These are phyloP conservation scores for Pythium graminicola DNA, from an alignment of 352 stramenopile genomes.

Conservation along the genomic window DNA sequence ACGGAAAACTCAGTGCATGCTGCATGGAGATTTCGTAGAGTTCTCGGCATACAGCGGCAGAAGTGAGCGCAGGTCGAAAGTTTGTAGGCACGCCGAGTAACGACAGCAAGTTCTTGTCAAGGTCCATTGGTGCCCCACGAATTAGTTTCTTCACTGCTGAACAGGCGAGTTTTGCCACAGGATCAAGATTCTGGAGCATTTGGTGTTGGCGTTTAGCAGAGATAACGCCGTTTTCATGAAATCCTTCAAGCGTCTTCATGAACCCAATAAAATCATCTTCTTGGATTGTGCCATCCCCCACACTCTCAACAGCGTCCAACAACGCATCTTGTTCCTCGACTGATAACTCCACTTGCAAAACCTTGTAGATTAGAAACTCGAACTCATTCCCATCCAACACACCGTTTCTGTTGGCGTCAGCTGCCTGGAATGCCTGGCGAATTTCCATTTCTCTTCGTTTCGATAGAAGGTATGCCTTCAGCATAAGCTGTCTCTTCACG, in stretches of 20 bases:
- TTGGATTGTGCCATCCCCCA: slow-evolving; percentile 54
- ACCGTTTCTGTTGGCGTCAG: slow-evolving; percentile 62
- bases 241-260: slow-evolving; percentile 58
- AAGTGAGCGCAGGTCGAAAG: slow-evolving; percentile 63
- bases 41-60: slow-evolving; percentile 34
- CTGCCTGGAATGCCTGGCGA: slow-evolving; percentile 57
- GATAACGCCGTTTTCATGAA: slow-evolving; percentile 33
- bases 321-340: slow-evolving; percentile 67
- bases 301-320: slow-evolving; percentile 60
- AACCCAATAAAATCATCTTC: slow-evolving; percentile 70
- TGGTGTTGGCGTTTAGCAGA: slow-evolving; percentile 27
- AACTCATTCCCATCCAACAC: slow-evolving; percentile 68
- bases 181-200: slow-evolving; percentile 39
- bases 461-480: slow-evolving; percentile 52
- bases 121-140: slow-evolving; percentile 51
- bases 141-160: slow-evolving; percentile 77
- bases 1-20: slow-evolving; percentile 64
- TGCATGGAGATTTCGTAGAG: slow-evolving; percentile 59
- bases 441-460: slow-evolving; percentile 69
- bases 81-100: slow-evolving; percentile 78
- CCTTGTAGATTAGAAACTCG: slow-evolving; percentile 66
- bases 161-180: slow-evolving; percentile 38
- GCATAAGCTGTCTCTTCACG: slow-evolving; percentile 48
- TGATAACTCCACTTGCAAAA: slow-evolving; percentile 65
- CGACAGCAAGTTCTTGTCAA: slow-evolving; percentile 62